These are phyloP conservation scores for Aspergillus transmontanensis DNA, from an alignment of 2,329 filamentous ascomycete species.

Conservation along the genomic window DNA sequence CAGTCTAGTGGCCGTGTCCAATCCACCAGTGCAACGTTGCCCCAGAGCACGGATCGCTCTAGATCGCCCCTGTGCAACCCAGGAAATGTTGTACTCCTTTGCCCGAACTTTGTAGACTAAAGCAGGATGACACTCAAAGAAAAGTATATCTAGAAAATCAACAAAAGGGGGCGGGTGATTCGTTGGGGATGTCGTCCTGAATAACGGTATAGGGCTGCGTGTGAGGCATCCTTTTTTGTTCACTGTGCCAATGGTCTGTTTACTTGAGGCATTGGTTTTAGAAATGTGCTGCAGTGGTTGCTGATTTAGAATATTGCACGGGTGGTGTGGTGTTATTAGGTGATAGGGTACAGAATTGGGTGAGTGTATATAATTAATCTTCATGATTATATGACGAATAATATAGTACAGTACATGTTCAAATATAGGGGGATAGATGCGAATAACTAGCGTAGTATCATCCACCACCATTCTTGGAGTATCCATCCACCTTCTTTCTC, in stretches of 20 bases:
- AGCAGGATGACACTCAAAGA: background rate
- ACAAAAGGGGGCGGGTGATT: background rate
- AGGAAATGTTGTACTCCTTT: background rate
- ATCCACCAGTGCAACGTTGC: background rate
- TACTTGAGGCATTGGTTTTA: background rate
- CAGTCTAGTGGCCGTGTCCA: background rate
- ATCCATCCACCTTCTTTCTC: conserved; percentile 30
- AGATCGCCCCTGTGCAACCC: background rate
- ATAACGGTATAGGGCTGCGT: background rate
- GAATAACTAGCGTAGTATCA: conserved; percentile 24
- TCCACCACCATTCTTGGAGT: conserved; percentile 47
- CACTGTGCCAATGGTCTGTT: background rate
- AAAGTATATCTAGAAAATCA: background rate
- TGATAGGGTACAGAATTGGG: background rate
- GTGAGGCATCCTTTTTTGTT: background rate
- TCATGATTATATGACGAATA: background rate
- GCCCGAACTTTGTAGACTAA: background rate
- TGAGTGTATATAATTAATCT: background rate
- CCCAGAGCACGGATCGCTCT: background rate
- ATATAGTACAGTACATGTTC: background rate
- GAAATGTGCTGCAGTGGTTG: background rate
- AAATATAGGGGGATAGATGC: background rate
- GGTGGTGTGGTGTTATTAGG: background rate
- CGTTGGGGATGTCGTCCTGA: background rate
- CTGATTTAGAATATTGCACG: background rate